Evolutionary conservation across 257 asterid species (phyloP).

Genomic region (Capsicum rhomboideum): DNA sequence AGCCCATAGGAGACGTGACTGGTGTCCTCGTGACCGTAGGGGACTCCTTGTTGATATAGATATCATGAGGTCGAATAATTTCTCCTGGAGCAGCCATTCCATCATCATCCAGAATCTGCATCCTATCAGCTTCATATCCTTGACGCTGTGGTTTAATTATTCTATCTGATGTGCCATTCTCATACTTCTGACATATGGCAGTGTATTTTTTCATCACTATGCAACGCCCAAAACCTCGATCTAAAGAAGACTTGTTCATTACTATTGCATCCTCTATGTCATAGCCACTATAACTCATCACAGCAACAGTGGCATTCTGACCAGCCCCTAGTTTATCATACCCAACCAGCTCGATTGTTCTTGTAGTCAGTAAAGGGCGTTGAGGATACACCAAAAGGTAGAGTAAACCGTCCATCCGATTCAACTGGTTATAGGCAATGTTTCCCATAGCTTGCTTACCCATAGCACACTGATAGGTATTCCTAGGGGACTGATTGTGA

Average conservation of each 20-base stretch:
- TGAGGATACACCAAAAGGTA: conserved; percentile 96
- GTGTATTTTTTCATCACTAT: conserved; percentile 72
- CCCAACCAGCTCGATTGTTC: conserved; percentile 85
- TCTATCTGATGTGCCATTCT: conserved; percentile 53
- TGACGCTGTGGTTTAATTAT: conserved; percentile 53
- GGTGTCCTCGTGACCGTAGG: conserved; percentile 43
- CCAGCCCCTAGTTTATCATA: conserved; percentile 98
- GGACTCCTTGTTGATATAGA: conserved; percentile 65
- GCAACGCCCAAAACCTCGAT: conserved; percentile 99
- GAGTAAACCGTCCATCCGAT: conserved; percentile 79
- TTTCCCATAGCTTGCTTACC: conserved; percentile 99
- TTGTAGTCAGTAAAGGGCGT: conserved; percentile 85
- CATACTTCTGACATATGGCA: conserved; percentile 54
- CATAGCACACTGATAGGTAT: conserved; percentile 99
- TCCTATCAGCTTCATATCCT: conserved; percentile 42
- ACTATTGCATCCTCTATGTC: conserved; percentile 99
- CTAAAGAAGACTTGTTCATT: conserved; percentile 94
- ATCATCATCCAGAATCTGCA: conserved; percentile 91
- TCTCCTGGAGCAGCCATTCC: conserved; percentile 97
- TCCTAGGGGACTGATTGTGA: conserved; percentile 99
- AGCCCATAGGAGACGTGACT: conserved; percentile 11
- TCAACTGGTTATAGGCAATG: conserved; percentile 88
- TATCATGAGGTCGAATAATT: conserved; percentile 56
- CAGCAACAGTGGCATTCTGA: conserved; percentile 96
- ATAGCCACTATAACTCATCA: conserved; percentile 97